Evolutionary conservation across 345 rosid species (phyloP).

Genomic region (Arabidopsis suecica): DNA sequence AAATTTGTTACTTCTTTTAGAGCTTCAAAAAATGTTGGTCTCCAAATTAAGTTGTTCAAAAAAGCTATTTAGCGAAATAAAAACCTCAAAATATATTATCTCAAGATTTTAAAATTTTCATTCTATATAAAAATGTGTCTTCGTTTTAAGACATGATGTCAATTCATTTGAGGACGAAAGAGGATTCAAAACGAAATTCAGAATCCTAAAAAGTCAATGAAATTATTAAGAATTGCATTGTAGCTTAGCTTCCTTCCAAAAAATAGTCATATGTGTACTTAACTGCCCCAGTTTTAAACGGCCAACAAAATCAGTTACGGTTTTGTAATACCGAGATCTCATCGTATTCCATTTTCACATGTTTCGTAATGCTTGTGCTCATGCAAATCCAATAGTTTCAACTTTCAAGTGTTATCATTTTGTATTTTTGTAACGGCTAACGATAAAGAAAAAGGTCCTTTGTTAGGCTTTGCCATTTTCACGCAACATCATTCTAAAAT

Average conservation of each 20-base stretch:
- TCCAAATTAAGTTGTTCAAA: neutral
- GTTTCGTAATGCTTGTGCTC: constrained; percentile 16
- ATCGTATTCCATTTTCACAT: neutral
- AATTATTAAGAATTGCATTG: neutral
- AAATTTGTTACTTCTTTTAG: neutral
- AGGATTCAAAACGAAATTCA: neutral
- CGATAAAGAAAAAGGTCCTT: constrained; percentile 5
- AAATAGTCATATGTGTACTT: neutral
- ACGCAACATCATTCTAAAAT: constrained; percentile 29
- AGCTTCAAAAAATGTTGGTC: neutral
- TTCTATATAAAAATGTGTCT: neutral
- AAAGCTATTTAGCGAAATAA: neutral
- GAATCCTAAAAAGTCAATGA: neutral
- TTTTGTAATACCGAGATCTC: neutral
- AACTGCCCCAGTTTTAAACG: neutral
- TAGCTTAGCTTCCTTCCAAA: constrained; percentile 7
- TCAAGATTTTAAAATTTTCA: neutral
- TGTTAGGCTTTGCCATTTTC: constrained; percentile 16
- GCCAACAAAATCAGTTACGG: neutral
- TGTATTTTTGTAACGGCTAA: constrained; percentile 28
- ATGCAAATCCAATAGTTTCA: constrained; percentile 13
- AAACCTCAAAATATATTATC: neutral
- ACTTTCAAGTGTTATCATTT: neutral
- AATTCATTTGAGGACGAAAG: neutral
- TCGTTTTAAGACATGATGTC: neutral